These are phyloP conservation scores for Dryas octopetala DNA, from an alignment of 306 rosid species.

Conservation along the genomic window DNA sequence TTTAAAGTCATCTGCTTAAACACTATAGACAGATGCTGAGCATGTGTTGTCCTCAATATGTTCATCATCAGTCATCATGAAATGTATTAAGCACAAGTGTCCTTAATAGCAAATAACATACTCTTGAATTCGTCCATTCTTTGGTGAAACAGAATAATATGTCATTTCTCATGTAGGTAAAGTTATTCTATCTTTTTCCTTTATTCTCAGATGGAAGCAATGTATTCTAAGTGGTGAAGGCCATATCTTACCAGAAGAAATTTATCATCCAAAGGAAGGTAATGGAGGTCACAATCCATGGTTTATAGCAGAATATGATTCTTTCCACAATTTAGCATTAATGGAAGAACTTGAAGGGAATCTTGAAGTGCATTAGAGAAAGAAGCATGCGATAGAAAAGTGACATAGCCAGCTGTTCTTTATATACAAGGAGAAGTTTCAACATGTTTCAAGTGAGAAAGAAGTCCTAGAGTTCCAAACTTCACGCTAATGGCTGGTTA, in stretches of 20 bases:
- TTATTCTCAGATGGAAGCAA: too few relatives aligned
- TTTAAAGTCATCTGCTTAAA: not conserved
- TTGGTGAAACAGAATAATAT: not conserved
- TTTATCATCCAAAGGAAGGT: not conserved
- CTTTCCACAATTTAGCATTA: constrained; percentile 11
- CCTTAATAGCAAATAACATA: not conserved
- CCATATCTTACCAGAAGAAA: not conserved
- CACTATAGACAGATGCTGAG: not conserved
- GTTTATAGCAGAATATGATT: constrained; percentile 21
- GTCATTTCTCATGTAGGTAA: too few relatives aligned
- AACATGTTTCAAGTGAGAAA: not conserved
- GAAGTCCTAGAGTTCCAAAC: not conserved
- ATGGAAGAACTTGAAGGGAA: constrained; percentile 16
- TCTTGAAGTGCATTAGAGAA: not conserved
- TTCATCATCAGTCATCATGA: not conserved
- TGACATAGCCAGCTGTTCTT: not conserved
- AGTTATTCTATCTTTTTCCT: too few relatives aligned
- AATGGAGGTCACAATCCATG: constrained; percentile 16
- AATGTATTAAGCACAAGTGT: not conserved
- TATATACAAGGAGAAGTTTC: constrained; percentile 6
- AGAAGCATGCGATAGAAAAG: constrained; percentile 9
- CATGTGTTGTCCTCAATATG: not conserved
- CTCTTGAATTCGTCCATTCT: not conserved
- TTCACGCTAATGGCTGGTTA: constrained; percentile 39
- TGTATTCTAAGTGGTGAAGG: too few relatives aligned